Evolutionary conservation across 2,329 filamentous ascomycete genomes (phyloP).

Genomic region (Exophiala xenobiotica): DNA sequence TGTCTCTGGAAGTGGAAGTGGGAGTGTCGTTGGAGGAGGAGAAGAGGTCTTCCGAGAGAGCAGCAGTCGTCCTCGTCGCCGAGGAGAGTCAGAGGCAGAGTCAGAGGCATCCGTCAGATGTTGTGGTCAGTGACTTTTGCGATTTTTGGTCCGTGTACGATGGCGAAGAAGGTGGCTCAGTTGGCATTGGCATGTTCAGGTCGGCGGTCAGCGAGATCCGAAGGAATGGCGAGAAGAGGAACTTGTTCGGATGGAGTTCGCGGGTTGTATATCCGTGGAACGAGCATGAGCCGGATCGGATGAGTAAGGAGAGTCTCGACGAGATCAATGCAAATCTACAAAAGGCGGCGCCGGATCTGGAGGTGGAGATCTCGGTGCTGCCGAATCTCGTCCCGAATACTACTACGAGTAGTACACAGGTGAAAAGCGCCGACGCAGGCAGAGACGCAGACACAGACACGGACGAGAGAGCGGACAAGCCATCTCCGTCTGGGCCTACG

Average conservation of each 20-base stretch:
- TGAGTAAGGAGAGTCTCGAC: slow-evolving; percentile 55
- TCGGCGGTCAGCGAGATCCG: slow-evolving; percentile 5
- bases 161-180: too few relatives aligned
- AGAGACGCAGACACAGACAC: too few relatives aligned
- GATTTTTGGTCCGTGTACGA: slow-evolving; percentile 39
- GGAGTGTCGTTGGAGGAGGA: not conserved
- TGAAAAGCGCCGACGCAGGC: too few relatives aligned
- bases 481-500: too few relatives aligned
- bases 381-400: slow-evolving; percentile 62
- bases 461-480: too few relatives aligned
- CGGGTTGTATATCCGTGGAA: slow-evolving; percentile 66
- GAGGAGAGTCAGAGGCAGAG: too few relatives aligned
- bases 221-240: slow-evolving; percentile 3
- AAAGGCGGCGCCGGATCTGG: slow-evolving; percentile 69
- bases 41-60: too few relatives aligned
- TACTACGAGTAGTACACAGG: slow-evolving; percentile 19
- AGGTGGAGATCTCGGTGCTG: slow-evolving; percentile 71
- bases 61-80: too few relatives aligned
- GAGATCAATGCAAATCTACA: slow-evolving; percentile 70
- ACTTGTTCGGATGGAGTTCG: slow-evolving; percentile 39
- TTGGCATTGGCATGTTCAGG: slow-evolving; percentile 1
- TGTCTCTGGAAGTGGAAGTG: slow-evolving; percentile 4
- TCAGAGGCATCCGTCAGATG: slow-evolving; percentile 5
- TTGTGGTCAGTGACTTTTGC: slow-evolving; percentile 42
- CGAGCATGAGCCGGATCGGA: slow-evolving; percentile 58